phyloP scores from a whole-genome alignment of 495 filamentous ascomycete species.

The Hyaloscypha variabilis region DNA sequence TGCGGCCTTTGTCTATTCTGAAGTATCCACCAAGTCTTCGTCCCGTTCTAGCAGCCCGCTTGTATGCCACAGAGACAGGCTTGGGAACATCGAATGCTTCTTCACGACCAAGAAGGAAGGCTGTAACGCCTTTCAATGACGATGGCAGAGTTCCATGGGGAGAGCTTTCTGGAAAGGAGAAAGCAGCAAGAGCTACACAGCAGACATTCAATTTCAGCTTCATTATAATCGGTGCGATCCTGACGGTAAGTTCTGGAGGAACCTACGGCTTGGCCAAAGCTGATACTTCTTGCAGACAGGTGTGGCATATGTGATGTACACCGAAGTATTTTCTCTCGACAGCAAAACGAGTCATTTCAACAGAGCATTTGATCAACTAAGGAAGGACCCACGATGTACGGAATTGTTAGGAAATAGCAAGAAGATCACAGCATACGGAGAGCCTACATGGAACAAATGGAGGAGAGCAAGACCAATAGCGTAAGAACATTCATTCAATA shows the following conservation, averaged over 20 bases:
- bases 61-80: constrained; percentile 58
- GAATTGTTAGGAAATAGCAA: constrained; percentile 75
- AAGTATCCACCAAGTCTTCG: constrained; percentile 26
- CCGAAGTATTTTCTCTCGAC: constrained; percentile 84
- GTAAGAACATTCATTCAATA: constrained; percentile 47
- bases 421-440: constrained; percentile 82
- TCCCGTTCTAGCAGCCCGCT: constrained; percentile 33
- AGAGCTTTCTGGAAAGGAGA: constrained; percentile 73
- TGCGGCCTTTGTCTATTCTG: constrained; percentile 12
- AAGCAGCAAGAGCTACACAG: constrained; percentile 83
- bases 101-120: constrained; percentile 49
- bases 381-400: constrained; percentile 66
- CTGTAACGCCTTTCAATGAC: constrained; percentile 81
- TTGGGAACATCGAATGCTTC: constrained; percentile 36
- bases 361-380: constrained; percentile 78
- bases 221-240: constrained; percentile 70
- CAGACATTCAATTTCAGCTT: constrained; percentile 86
- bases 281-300: constrained; percentile 59
- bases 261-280: constrained; percentile 5
- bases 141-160: constrained; percentile 80
- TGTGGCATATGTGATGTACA: constrained; percentile 77
- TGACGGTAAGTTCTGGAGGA: constrained; percentile 60
- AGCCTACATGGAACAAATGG: constrained; percentile 83
- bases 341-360: constrained; percentile 89
- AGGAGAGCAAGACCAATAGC: constrained; percentile 81